Conservation (phyloP, 345 rosid species). For the Carallia pectinifolia region DNA sequence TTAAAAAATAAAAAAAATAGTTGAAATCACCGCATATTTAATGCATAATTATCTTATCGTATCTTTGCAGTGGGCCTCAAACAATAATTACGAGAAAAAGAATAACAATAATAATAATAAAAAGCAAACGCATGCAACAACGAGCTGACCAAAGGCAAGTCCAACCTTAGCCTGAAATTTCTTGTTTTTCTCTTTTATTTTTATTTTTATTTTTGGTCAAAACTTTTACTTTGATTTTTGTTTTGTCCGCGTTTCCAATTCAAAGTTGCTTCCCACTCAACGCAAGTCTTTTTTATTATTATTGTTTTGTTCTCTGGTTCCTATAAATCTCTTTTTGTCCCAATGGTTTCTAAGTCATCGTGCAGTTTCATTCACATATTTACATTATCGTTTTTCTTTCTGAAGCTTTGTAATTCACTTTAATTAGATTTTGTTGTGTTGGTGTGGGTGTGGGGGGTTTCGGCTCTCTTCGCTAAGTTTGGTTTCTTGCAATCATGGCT, state of each 20-base stretch:
- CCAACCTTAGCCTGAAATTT: constrained; percentile 9
- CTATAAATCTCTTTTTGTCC: neutral
- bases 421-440: neutral
- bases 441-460: neutral
- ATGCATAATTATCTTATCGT: too few species aligned
- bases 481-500: constrained; percentile 47
- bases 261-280: constrained; percentile 12
- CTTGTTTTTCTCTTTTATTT: neutral
- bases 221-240: too few species aligned
- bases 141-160: constrained; percentile 12
- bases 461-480: neutral
- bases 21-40: too few species aligned
- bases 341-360: neutral
- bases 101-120: too few species aligned
- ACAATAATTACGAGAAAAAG: too few species aligned
- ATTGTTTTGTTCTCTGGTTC: neutral
- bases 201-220: too few species aligned
- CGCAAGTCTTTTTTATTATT: constrained; percentile 4
- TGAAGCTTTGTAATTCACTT: neutral
- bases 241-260: neutral
- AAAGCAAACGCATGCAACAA: neutral
- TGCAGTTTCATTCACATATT: too few species aligned
- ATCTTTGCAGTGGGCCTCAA: too few species aligned
- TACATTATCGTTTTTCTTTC: neutral
- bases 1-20: too few species aligned